A percentile compares a stretch with the other conserved stretches of the same genome.
Conservation (phyloP, 2,329 filamentous ascomycete species). For the Mycogone perniciosa region DNA sequence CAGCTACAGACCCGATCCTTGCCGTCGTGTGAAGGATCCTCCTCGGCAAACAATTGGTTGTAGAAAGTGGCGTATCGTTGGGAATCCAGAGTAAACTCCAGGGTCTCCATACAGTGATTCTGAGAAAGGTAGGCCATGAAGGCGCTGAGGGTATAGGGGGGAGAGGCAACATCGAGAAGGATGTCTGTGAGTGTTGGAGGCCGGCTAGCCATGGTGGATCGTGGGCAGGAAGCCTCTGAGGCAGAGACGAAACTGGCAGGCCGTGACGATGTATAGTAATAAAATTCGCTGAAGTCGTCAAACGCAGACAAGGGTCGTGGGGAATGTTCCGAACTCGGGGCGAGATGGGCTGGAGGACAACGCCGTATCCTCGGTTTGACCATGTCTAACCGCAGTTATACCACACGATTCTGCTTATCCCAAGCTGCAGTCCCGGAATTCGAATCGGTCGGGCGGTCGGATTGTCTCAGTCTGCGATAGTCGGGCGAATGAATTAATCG, state of each 20-base stretch:
- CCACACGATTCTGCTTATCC: too few species aligned
- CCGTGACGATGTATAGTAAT: slow-evolving; percentile 35
- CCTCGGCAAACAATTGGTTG: slow-evolving; percentile 35
- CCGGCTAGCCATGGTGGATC: slow-evolving; percentile 25
- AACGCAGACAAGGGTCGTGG: slow-evolving; percentile 39
- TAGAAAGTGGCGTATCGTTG: slow-evolving; percentile 68
- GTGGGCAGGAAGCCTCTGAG: slow-evolving; percentile 34
- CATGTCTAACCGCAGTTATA: slow-evolving; percentile 26
- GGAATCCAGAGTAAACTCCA: slow-evolving; percentile 95
- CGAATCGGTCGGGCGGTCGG: too few species aligned
- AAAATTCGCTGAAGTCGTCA: slow-evolving; percentile 41
- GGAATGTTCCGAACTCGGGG: slow-evolving; percentile 36
- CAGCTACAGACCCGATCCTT: slow-evolving; percentile 67
- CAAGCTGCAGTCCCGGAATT: too few species aligned
- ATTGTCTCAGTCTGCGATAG: too few species aligned
- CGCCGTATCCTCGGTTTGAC: slow-evolving; percentile 40
- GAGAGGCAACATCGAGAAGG: slow-evolving; percentile 73
- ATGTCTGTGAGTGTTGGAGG: slow-evolving; percentile 78
- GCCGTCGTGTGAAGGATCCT: slow-evolving; percentile 34
- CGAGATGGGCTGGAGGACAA: slow-evolving; percentile 38
- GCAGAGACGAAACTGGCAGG: slow-evolving; percentile 43
- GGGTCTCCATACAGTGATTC: slow-evolving; percentile 92
- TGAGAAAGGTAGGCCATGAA: slow-evolving; percentile 97
- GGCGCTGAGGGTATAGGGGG: slow-evolving; percentile 83
- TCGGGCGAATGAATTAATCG: too few species aligned